These are phyloP conservation scores for Breviolum minutum DNA, from an alignment of 73 alveolate genomes.

Conservation along the genomic window DNA sequence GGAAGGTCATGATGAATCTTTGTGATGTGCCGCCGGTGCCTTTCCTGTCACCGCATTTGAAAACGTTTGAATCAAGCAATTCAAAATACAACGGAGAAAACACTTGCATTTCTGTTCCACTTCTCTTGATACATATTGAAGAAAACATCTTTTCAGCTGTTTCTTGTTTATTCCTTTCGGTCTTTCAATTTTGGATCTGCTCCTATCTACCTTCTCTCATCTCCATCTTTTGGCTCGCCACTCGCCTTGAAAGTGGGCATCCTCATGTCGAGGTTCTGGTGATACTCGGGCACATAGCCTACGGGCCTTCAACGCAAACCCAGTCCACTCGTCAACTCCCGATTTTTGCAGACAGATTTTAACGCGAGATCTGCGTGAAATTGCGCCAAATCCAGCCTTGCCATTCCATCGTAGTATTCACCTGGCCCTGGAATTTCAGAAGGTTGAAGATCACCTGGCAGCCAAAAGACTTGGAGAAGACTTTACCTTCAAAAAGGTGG, in stretches of 20 bases:
- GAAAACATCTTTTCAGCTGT: too few relatives aligned
- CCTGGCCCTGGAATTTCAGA: slow-evolving; percentile 65
- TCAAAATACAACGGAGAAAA: too few relatives aligned
- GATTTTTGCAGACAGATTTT: background rate
- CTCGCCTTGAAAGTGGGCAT: slow-evolving; percentile 69
- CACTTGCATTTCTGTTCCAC: too few relatives aligned
- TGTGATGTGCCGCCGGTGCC: slow-evolving; percentile 30
- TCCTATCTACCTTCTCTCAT: too few relatives aligned
- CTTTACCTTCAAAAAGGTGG: background rate
- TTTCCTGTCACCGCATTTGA: background rate
- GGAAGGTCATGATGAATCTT: slow-evolving; percentile 53
- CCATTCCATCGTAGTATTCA: slow-evolving; percentile 46
- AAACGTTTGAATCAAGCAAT: too few relatives aligned
- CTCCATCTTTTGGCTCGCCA: too few relatives aligned
- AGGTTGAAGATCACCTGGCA: slow-evolving; percentile 22
- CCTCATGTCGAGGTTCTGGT: slow-evolving; percentile 70
- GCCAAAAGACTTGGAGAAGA: background rate
- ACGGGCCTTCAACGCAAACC: slow-evolving; percentile 40
- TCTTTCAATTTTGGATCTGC: too few relatives aligned
- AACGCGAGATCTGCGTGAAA: background rate
- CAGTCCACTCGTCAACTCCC: too few relatives aligned
- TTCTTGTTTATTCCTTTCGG: too few relatives aligned
- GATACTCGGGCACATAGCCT: slow-evolving; percentile 61
- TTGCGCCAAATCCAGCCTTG: background rate
- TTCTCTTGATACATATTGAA: background rate